Evolutionary conservation across 1,284 basidiomycete species (phyloP), one percentile per base, ranked within the genome.

Genomic region (Hypsizygus ulmarius): DNA sequence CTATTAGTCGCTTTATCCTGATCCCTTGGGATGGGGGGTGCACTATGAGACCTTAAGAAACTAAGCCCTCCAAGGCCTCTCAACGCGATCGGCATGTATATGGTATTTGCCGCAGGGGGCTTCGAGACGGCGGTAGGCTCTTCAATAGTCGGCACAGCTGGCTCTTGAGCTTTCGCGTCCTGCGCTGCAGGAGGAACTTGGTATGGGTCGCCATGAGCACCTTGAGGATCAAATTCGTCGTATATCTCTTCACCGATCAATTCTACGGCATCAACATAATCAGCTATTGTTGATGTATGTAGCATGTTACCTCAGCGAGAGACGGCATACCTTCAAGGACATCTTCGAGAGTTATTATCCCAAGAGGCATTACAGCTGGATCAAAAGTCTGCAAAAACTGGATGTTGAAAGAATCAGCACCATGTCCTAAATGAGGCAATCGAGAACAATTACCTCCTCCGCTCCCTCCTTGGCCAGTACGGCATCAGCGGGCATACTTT

Each of bases 341-440:
- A 56, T 96, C 93, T 65, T 96, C 93, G 2, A 96, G 76, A 1
- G 93, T 96, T 56, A 96, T 95, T 63, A 96, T 93, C 50, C 93
- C 93, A 18, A 96, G 72, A 1, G 92, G 92, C 74, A 82, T 84
- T 27, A 88, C 74, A 25, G 83, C 79, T 0, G 78, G 84, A 63
- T 85, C 88, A 39, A 89, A 78, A 42, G 77, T 78, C 69, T 87
- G 82, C 60, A 91, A 70, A 67, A 92, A 90, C 78, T 87, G 30
- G 8, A 46, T 36, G 43, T 14, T 34, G 14, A 40, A 18, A 25
- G 15, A 2, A 48, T 49, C 11, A 38, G 16, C 12, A 43, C 34
- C 2, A 8, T 2, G 3, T 27, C 43, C 16, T 5, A 34, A 19
- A 32, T 14, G 7, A 41, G 15, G 8, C 4, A 12, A n/a, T 3